Conservation (phyloP, 768 basidiomycete species). For the Leccinum subtestaceum region DNA sequence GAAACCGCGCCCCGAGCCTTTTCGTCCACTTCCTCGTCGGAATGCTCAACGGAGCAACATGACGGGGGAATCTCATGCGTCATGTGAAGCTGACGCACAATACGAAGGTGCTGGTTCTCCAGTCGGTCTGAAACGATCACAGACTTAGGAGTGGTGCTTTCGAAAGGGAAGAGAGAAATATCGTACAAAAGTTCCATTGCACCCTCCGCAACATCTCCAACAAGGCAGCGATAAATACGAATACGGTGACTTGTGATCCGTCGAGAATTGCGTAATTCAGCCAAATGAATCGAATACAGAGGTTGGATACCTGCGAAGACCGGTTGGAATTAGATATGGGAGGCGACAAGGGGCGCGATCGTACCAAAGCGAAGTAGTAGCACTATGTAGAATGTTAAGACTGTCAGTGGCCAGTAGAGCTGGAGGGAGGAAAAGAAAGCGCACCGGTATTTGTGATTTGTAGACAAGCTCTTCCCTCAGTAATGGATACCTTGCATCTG, state of each 20-base stretch:
- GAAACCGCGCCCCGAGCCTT: not conserved
- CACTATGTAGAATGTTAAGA: conserved; percentile 38
- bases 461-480: conserved; percentile 79
- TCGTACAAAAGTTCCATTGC: conserved; percentile 93
- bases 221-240: conserved; percentile 65
- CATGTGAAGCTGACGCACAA: conserved; percentile 89
- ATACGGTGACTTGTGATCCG: conserved; percentile 49
- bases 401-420: not conserved
- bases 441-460: conserved; percentile 55
- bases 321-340: not conserved
- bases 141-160: not conserved
- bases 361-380: conserved; percentile 79
- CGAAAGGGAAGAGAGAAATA: not conserved
- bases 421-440: conserved; percentile 11
- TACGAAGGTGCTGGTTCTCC: conserved; percentile 93
- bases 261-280: conserved; percentile 66
- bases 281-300: conserved; percentile 79
- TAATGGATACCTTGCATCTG: conserved; percentile 51
- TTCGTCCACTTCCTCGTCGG: not conserved
- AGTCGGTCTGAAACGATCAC: conserved; percentile 53
- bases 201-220: conserved; percentile 77
- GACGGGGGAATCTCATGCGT: conserved; percentile 84
- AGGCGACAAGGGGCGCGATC: conserved; percentile 10
- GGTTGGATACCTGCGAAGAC: conserved; percentile 60
- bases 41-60: conserved; percentile 35